A percentile compares a stretch with the other conserved stretches of the same genome.
phyloP scores from a whole-genome alignment of 2,329 filamentous ascomycete species.

The Aspergillus calidoustus region DNA sequence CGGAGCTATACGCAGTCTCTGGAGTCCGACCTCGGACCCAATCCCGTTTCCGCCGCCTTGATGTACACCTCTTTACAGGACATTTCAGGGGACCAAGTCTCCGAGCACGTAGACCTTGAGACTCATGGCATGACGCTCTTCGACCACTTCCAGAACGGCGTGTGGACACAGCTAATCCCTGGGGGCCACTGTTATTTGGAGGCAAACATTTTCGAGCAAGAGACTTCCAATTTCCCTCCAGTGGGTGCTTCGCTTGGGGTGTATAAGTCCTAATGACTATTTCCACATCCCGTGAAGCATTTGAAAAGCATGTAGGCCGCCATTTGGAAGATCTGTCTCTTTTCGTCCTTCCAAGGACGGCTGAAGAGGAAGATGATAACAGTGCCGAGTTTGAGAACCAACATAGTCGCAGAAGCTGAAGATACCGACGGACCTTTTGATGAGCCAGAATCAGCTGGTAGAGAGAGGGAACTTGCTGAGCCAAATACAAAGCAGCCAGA shows the following conservation, averaged over 20 bases:
- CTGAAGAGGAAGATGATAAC: no score
- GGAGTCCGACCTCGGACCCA: conserved; percentile 37
- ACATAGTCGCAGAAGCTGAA: no score
- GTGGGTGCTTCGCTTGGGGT: conserved; percentile 37
- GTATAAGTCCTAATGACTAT: conserved; percentile 17
- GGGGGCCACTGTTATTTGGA: conserved; percentile 33
- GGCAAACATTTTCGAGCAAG: conserved; percentile 50
- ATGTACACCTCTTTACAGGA: conserved; percentile 30
- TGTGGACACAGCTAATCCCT: conserved; percentile 48
- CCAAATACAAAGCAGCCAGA: no score
- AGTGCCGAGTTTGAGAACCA: no score
- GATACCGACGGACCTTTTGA: no score
- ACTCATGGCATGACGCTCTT: conserved; percentile 41
- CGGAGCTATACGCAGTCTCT: conserved; percentile 39
- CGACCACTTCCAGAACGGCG: conserved; percentile 45
- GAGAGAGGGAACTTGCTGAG: no score
- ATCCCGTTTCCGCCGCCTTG: conserved; percentile 33
- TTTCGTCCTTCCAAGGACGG: no score
- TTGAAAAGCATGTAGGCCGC: no score
- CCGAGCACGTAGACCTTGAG: conserved; percentile 22
- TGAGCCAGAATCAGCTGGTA: no score
- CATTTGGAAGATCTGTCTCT: no score
- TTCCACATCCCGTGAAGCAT: no score
- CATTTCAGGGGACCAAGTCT: conserved; percentile 24
- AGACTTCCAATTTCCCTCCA: conserved; percentile 56